Percentiles rank a stretch among this genome's conserved stretches.
Conservation (phyloP, 805 yeast species). For the Priceomyces haplophilus region DNA sequence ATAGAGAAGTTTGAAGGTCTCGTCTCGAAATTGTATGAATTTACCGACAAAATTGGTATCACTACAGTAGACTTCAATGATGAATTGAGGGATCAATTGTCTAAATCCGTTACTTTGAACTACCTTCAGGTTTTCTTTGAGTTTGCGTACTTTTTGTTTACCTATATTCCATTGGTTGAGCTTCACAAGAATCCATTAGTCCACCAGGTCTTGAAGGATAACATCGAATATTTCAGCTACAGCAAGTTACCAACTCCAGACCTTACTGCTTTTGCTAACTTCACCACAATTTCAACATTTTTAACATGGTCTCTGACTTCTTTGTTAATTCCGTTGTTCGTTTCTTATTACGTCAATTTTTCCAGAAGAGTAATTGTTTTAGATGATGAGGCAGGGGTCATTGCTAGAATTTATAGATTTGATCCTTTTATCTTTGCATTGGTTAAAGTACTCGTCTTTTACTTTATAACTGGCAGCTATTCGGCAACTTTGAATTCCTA, state of each 20-base stretch:
- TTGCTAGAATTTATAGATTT: slow-evolving; percentile 38
- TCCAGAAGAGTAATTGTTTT: slow-evolving; percentile 39
- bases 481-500: slow-evolving; percentile 25
- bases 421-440: slow-evolving; percentile 58
- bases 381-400: slow-evolving; percentile 30
- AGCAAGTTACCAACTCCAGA: slow-evolving; percentile 33
- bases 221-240: slow-evolving; percentile 21
- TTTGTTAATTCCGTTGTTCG: slow-evolving; percentile 37
- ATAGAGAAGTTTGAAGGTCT: slow-evolving; percentile 27
- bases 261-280: slow-evolving; percentile 28
- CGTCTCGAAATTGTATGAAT: slow-evolving; percentile 23
- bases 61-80: slow-evolving; percentile 34
- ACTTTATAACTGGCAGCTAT: slow-evolving; percentile 31
- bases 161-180: slow-evolving; percentile 34
- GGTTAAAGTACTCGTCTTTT: slow-evolving; percentile 42
- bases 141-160: slow-evolving; percentile 28
- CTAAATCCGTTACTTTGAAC: slow-evolving; percentile 35
- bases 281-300: slow-evolving; percentile 29
- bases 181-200: slow-evolving; percentile 33
- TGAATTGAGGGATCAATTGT: slow-evolving; percentile 38
- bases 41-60: slow-evolving; percentile 35
- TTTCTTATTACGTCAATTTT: slow-evolving; percentile 53
- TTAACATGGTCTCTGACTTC: slow-evolving; percentile 41
- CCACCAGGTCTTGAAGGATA: slow-evolving; percentile 36
- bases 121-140: slow-evolving; percentile 30